Conservation (phyloP, 768 basidiomycete genomes). For the Glaciozyma antarctica region DNA sequence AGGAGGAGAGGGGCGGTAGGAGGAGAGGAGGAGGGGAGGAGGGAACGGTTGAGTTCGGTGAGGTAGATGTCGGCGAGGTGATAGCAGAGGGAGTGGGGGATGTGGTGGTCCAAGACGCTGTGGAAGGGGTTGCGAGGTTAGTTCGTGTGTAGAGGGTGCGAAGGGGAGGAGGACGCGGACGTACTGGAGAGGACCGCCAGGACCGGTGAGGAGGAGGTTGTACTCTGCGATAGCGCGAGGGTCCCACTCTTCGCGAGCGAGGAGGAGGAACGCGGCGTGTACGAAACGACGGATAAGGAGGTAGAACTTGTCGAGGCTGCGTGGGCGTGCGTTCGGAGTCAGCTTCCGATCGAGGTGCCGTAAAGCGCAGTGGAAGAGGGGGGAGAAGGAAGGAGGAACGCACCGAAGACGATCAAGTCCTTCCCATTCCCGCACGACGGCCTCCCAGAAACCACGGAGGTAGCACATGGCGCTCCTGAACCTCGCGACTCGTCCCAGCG, state of each 20-base stretch:
- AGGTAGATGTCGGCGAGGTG: slow-evolving; percentile 84
- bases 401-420: slow-evolving; percentile 84
- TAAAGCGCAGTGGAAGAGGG: background rate
- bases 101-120: slow-evolving; percentile 58
- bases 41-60: slow-evolving; percentile 66
- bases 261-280: slow-evolving; percentile 71
- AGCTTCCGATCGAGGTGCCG: background rate
- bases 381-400: slow-evolving; percentile 31
- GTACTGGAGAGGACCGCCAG: slow-evolving; percentile 80
- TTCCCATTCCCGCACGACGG: slow-evolving; percentile 82
- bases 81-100: slow-evolving; percentile 68
- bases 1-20: slow-evolving; percentile 46
- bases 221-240: slow-evolving; percentile 50
- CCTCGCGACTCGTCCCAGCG: slow-evolving; percentile 24
- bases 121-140: slow-evolving; percentile 10
- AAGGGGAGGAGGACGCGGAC: slow-evolving; percentile 29
- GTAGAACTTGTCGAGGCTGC: slow-evolving; percentile 93
- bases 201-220: slow-evolving; percentile 54
- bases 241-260: slow-evolving; percentile 65
- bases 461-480: slow-evolving; percentile 55
- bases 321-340: background rate
- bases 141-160: background rate
- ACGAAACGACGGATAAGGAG: slow-evolving; percentile 84
- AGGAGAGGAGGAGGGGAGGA: slow-evolving; percentile 25
- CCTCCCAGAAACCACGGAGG: slow-evolving; percentile 81